These are phyloP conservation scores for Elongisporangium anandrum DNA, from an alignment of 352 stramenopile genomes.

Conservation along the genomic window DNA sequence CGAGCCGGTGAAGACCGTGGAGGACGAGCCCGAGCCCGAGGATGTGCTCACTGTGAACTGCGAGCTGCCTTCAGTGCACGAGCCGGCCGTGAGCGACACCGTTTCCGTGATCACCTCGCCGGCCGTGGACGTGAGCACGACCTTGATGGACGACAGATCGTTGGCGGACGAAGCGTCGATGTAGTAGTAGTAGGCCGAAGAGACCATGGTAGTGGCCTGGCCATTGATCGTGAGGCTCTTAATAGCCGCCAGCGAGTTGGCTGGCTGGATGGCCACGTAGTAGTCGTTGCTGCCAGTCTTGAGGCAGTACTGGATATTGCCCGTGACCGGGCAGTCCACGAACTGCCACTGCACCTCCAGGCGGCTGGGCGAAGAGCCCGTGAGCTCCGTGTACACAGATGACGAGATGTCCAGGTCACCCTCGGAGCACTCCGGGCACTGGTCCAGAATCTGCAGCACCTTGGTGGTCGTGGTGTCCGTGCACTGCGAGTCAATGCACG, in stretches of 20 bases:
- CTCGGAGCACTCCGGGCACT: constrained; percentile 66
- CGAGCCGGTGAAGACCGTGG: no score
- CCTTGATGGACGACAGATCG: constrained; percentile 25
- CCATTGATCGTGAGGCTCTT: constrained; percentile 7
- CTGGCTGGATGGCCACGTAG: constrained; percentile 58
- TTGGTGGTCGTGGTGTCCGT: constrained; percentile 29
- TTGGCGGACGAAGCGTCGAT: constrained; percentile 2
- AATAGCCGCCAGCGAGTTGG: constrained; percentile 29
- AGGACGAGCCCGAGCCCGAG: neutral
- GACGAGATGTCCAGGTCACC: constrained; percentile 28
- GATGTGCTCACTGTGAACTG: constrained; percentile 29
- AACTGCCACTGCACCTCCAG: constrained; percentile 60
- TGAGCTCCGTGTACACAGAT: constrained; percentile 31
- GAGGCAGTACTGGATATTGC: constrained; percentile 61
- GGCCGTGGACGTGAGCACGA: constrained; percentile 51
- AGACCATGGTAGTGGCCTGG: constrained; percentile 57
- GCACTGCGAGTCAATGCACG: constrained; percentile 47
- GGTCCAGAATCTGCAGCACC: constrained; percentile 61
- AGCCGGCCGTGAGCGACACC: constrained; percentile 41
- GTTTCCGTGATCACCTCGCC: constrained; percentile 56
- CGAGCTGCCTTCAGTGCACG: constrained; percentile 37
- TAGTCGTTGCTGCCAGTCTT: constrained; percentile 56
- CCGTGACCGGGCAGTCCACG: constrained; percentile 53
- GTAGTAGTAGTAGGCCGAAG: constrained; percentile 62
- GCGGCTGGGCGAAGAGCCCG: constrained; percentile 42